These are phyloP conservation scores for Escallonia herrerae DNA, from an alignment of 129 eudicot species.

Conservation along the genomic window DNA sequence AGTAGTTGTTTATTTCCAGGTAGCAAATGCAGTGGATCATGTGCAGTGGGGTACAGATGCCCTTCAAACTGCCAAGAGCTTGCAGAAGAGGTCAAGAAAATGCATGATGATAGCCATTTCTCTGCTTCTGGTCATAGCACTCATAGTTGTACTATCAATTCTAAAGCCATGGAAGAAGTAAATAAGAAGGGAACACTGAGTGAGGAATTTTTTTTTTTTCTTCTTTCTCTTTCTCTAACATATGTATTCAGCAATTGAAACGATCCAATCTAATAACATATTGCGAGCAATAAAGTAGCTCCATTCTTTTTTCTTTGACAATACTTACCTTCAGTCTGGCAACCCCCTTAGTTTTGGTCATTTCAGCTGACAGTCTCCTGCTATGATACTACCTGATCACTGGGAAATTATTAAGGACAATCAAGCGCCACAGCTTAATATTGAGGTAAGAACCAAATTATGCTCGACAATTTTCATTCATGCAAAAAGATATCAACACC, in stretches of 20 bases:
- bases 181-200: neutral
- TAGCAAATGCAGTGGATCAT: conserved; percentile 79
- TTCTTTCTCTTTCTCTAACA: neutral
- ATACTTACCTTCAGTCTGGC: too few species aligned
- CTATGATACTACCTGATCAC: too few species aligned
- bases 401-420: too few species aligned
- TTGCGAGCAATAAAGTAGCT: neutral
- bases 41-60: conserved; percentile 71
- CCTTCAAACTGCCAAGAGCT: conserved; percentile 62
- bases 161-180: conserved; percentile 72
- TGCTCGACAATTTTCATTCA: too few species aligned
- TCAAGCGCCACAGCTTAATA: too few species aligned
- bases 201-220: too few species aligned
- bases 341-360: too few species aligned
- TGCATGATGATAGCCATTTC: conserved; percentile 69
- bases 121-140: conserved; percentile 53
- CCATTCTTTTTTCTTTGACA: neutral
- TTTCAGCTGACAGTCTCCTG: too few species aligned
- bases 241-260: neutral
- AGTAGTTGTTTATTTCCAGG: conserved; percentile 27
- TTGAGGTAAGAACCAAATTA: too few species aligned
- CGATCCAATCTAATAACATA: neutral
- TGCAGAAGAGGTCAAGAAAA: conserved; percentile 85
- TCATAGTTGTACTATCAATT: conserved; percentile 57
- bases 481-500: too few species aligned